These are phyloP conservation scores for Ulota crispa DNA, from an alignment of 225 moss, liverwort and hornwort genomes.

Conservation along the genomic window DNA sequence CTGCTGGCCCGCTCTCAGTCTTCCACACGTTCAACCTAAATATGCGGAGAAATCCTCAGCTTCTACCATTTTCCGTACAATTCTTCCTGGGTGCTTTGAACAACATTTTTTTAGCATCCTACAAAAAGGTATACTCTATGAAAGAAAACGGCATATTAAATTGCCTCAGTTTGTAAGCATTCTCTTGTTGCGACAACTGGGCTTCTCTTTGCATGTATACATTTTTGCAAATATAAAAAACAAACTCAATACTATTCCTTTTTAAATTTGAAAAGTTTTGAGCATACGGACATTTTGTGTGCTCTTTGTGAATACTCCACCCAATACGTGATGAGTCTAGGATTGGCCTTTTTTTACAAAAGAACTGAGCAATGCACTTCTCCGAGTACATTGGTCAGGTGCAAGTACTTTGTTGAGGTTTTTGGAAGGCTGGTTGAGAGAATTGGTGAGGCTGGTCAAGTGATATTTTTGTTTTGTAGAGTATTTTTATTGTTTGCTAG, in stretches of 20 bases:
- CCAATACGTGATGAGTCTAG: background rate
- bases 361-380: constrained; percentile 3
- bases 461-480: background rate
- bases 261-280: background rate
- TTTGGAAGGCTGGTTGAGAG: background rate
- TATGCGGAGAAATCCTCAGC: background rate
- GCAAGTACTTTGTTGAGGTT: background rate
- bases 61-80: background rate
- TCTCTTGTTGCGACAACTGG: background rate
- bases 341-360: background rate
- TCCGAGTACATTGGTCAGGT: background rate
- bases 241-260: background rate
- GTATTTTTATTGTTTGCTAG: background rate
- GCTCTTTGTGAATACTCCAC: background rate
- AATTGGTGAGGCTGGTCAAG: background rate
- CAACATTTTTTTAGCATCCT: background rate
- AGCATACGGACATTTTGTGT: background rate
- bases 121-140: background rate
- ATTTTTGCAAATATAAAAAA: background rate
- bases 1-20: background rate
- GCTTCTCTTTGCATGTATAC: background rate
- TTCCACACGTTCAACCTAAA: background rate
- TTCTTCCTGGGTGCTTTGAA: background rate
- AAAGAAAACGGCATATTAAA: background rate
- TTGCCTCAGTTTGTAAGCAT: background rate